phyloP scores from a whole-genome alignment of 1,284 basidiomycete genomes.

The Termitomyces sp. region DNA sequence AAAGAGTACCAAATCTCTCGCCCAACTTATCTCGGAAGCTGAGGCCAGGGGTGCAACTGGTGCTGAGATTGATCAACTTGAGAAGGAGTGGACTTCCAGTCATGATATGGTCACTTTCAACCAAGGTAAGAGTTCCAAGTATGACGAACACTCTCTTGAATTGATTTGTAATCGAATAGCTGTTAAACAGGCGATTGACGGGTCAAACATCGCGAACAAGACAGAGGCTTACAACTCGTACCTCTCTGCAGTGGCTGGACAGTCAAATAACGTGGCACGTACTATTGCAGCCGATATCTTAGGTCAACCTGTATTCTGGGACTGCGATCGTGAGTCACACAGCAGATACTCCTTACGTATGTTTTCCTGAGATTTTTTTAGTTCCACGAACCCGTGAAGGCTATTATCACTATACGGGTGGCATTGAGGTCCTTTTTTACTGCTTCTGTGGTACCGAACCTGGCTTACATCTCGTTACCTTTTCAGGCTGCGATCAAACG shows the following conservation, averaged over 20 bases:
- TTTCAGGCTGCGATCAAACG: constrained; percentile 77
- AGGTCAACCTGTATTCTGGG: constrained; percentile 73
- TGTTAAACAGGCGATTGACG: constrained; percentile 53
- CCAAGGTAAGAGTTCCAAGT: constrained; percentile 47
- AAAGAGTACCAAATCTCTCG: constrained; percentile 52
- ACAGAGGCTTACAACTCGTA: constrained; percentile 56
- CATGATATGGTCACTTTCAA: constrained; percentile 81
- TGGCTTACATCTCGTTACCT: constrained; percentile 2
- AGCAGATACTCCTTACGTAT: neutral
- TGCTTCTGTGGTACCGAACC: neutral
- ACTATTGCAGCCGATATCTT: constrained; percentile 69
- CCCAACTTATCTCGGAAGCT: constrained; percentile 73
- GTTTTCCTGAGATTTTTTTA: constrained; percentile 21
- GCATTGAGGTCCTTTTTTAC: constrained; percentile 49
- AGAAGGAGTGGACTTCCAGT: constrained; percentile 72
- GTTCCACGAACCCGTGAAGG: constrained; percentile 89
- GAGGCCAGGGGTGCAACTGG: constrained; percentile 65
- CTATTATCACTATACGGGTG: constrained; percentile 88
- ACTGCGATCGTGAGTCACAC: constrained; percentile 70
- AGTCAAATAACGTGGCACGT: constrained; percentile 74
- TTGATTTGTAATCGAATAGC: constrained; percentile 33
- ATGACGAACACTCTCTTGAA: neutral
- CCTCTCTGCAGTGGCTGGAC: constrained; percentile 52
- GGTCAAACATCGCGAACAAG: constrained; percentile 49
- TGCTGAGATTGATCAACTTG: constrained; percentile 69